phyloP scores from a whole-genome alignment of 2,329 filamentous ascomycete genomes.

The Cryphonectria radicalis region DNA sequence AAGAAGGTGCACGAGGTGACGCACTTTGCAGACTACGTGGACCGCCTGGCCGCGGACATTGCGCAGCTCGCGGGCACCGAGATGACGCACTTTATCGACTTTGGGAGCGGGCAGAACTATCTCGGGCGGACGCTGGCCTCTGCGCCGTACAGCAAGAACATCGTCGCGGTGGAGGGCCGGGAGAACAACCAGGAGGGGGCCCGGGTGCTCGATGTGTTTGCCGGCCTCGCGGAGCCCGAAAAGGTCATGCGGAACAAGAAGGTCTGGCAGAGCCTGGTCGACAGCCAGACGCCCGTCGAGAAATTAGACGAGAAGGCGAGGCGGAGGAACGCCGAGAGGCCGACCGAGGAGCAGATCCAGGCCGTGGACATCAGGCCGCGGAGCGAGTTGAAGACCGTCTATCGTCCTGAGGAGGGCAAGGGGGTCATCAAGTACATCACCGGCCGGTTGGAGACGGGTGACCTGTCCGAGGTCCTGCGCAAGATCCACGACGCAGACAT shows the following conservation, averaged over 20 bases:
- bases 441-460: slow-evolving; percentile 73
- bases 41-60: slow-evolving; percentile 62
- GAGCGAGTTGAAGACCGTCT: slow-evolving; percentile 55
- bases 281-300: slow-evolving; percentile 45
- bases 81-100: slow-evolving; percentile 90
- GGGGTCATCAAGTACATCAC: slow-evolving; percentile 79
- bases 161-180: slow-evolving; percentile 88
- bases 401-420: slow-evolving; percentile 62
- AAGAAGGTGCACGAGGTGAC: slow-evolving; percentile 96
- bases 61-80: slow-evolving; percentile 57
- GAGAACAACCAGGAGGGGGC: slow-evolving; percentile 87
- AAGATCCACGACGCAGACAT: slow-evolving; percentile 57
- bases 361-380: slow-evolving; percentile 56
- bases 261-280: slow-evolving; percentile 62
- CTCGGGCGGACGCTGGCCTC: slow-evolving; percentile 86
- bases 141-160: slow-evolving; percentile 80
- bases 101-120: slow-evolving; percentile 96
- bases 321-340: slow-evolving; percentile 41
- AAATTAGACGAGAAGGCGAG: slow-evolving; percentile 47
- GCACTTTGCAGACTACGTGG: slow-evolving; percentile 86
- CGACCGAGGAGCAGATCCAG: slow-evolving; percentile 35
- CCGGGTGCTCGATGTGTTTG: slow-evolving; percentile 80
- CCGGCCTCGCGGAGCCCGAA: slow-evolving; percentile 74
- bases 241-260: slow-evolving; percentile 84
- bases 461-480: slow-evolving; percentile 69